Conservation (phyloP, 139 green algal genomes). For the Closterium sp. region DNA sequence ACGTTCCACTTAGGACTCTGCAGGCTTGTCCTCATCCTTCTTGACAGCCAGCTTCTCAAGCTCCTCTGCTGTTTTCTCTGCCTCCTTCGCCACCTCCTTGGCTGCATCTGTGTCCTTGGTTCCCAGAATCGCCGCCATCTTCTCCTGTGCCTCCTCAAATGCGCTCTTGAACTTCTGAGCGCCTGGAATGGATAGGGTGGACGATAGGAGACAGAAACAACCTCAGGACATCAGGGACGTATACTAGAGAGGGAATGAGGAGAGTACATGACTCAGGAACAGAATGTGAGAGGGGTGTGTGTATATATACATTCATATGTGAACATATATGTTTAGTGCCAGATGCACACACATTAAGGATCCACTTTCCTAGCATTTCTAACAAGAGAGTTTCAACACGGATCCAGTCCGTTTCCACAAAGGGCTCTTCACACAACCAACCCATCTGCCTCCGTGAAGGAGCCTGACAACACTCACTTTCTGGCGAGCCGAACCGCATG, state of each 20-base stretch:
- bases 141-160: constrained; percentile 47
- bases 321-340: too few species aligned
- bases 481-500: constrained; percentile 81
- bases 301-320: too few species aligned
- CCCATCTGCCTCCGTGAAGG: too few species aligned
- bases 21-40: not conserved
- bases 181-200: constrained; percentile 36
- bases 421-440: too few species aligned
- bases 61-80: constrained; percentile 8
- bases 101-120: not conserved
- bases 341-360: too few species aligned
- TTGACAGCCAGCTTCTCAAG: constrained; percentile 5
- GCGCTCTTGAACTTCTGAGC: constrained; percentile 49
- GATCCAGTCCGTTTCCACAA: too few species aligned
- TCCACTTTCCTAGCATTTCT: too few species aligned
- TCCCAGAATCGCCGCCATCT: constrained; percentile 40
- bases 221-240: not conserved
- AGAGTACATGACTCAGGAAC: too few species aligned
- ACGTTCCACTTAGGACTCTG: not conserved
- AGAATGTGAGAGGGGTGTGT: too few species aligned
- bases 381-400: too few species aligned
- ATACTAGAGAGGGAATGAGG: not conserved
- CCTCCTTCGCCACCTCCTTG: constrained; percentile 5
- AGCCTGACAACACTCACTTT: constrained; percentile 15
- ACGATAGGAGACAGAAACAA: not conserved